Evolutionary conservation across 2,329 filamentous ascomycete species (phyloP), one percentile per base, ranked within the genome.

Genomic region (Drechslera avenae): DNA sequence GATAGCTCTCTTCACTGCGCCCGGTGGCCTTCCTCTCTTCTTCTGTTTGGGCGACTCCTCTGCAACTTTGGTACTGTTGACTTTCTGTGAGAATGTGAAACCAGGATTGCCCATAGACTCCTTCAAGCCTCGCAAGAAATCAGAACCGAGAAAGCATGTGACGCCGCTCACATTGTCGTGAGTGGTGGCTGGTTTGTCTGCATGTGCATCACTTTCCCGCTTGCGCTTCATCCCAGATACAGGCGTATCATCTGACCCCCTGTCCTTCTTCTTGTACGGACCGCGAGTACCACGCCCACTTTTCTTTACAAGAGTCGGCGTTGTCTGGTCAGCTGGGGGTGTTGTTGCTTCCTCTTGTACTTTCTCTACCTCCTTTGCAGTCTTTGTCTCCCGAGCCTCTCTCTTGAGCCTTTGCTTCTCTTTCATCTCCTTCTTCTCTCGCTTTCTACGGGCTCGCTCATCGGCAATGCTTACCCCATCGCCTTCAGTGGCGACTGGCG

Each of bases 191-290:
- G 43, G 31, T 5, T 28, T 10, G 14, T 40, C 43, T 4, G 21
- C 39, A 14, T 40, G 32, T 4, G 3, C 45, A 21, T 52, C 40
- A n/a, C 37, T 52, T 31, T 50, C 46, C 39, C 57, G 50, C 44
- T 66, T 64, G 30, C 60, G 56, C 50, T 66, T 66, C 44, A 55
- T 57, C 7, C 43, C 46, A 39, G 54, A 41, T 4, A 32, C 50
- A 1, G 46, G 31, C 23, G n/a, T 42, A n/a, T 35, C 46, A 32
- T 28, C 40, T 1, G 44, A 9, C 1, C 9, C 23, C 6, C 54
- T 34, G 8, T 46, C 39, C 3, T 16, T 58, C 42, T 56, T 56
- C 32, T 54, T 54, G 1, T 52, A 49, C 3, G 50, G 34, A 19
- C 39, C 39, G 12, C 50, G 32, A 10, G 36, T 36, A 30, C 42